Percentiles rank a stretch among this genome's conserved stretches.
phyloP scores from a whole-genome alignment of 225 moss, liverwort and hornwort genomes.

The Straminergon stramineum region DNA sequence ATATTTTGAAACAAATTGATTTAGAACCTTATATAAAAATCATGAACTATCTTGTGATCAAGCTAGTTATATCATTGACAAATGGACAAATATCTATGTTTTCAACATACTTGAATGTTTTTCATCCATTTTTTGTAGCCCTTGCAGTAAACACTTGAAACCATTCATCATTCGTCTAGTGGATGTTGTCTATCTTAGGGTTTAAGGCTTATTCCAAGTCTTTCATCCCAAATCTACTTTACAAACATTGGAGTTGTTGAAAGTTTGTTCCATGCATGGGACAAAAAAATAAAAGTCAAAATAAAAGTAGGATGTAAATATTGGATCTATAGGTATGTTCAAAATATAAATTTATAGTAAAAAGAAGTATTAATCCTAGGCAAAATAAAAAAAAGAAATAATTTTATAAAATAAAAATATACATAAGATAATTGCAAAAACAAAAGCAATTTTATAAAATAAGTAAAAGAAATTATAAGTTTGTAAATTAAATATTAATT shows the following conservation, averaged over 20 bases:
- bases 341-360: not conserved
- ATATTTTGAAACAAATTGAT: not conserved
- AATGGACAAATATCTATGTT: too few relatives aligned
- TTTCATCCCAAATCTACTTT: not conserved
- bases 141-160: fast-evolving
- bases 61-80: not conserved
- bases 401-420: not conserved
- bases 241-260: fast-evolving
- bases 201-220: not conserved
- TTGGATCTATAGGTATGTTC: fast-evolving
- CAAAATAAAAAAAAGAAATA: not conserved
- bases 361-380: not conserved
- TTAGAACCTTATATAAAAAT: not conserved
- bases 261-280: fast-evolving
- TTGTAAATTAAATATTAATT: not conserved
- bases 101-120: not conserved
- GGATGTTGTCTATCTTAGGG: fast-evolving
- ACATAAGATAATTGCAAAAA: not conserved
- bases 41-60: not conserved
- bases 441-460: not conserved
- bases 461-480: not conserved
- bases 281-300: not conserved
- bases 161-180: too few relatives aligned
- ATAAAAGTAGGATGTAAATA: not conserved
- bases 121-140: not conserved